Evolutionary conservation across 176 grass and related monocot species (phyloP).

Genomic region (Oryza glaberrima): DNA sequence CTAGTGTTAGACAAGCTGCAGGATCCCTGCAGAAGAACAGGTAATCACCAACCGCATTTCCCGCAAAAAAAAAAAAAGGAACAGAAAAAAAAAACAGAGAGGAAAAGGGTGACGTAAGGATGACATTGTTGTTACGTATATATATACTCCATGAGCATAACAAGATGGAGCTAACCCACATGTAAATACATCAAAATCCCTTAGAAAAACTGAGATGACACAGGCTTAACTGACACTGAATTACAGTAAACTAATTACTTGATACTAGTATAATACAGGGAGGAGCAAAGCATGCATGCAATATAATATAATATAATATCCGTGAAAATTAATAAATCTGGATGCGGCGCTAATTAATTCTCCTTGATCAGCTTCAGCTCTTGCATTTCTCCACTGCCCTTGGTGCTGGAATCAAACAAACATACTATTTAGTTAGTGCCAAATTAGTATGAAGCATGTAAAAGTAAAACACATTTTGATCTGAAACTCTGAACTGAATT

Average conservation of each 20-base stretch:
- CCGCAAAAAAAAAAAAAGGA: neutral
- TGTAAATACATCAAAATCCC: conserved; percentile 11
- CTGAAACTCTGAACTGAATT: neutral
- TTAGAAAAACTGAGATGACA: conserved; percentile 5
- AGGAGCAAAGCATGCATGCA: conserved; percentile 3
- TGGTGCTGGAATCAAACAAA: conserved; percentile 53
- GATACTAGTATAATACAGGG: conserved; percentile 29
- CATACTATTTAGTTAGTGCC: neutral
- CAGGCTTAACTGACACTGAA: neutral
- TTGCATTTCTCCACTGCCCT: conserved; percentile 77
- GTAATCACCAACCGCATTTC: neutral
- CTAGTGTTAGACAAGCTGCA: conserved; percentile 23
- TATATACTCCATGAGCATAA: conserved; percentile 16
- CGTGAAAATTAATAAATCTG: conserved; percentile 23
- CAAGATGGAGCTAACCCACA: neutral
- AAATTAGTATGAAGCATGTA: neutral
- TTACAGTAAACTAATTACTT: neutral
- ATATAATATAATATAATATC: neutral
- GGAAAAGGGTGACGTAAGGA: neutral
- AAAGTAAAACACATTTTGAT: neutral
- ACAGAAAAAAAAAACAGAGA: too few relatives aligned
- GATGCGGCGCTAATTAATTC: neutral
- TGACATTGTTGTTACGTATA: conserved; percentile 32
- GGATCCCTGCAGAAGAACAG: conserved; percentile 28
- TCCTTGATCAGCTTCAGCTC: conserved; percentile 53